Percentiles rank a stretch among this genome's conserved stretches.
Conservation (phyloP, 345 rosid genomes). For the Lagerstroemia speciosa region DNA sequence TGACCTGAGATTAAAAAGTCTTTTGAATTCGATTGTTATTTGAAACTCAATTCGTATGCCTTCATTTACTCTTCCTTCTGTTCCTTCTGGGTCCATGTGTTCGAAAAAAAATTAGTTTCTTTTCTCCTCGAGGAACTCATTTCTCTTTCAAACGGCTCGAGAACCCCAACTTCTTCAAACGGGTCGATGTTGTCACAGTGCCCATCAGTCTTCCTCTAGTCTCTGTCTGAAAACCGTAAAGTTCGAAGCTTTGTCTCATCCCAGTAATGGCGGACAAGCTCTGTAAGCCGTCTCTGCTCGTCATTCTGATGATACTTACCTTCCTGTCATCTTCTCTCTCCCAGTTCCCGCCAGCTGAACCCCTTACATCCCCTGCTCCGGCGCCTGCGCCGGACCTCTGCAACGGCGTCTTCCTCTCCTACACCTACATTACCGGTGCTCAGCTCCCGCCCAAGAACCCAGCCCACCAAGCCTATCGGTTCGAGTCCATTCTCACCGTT, state of each 20-base stretch:
- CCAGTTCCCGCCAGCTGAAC: constrained; percentile 1
- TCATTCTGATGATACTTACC: background rate
- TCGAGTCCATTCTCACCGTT: constrained; percentile 65
- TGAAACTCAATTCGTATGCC: no score
- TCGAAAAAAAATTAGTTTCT: background rate
- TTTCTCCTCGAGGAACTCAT: background rate
- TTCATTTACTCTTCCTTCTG: no score
- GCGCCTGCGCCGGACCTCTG: constrained; percentile 32
- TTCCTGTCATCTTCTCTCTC: background rate
- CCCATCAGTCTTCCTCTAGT: background rate
- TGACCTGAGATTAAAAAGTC: no score
- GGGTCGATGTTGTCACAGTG: background rate
- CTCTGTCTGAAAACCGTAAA: background rate
- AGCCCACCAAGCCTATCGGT: constrained; percentile 64
- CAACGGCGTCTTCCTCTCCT: constrained; percentile 62
- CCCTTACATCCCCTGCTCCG: constrained; percentile 25
- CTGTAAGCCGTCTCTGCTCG: background rate
- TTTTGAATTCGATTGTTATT: no score
- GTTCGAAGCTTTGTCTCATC: background rate
- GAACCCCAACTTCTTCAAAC: background rate
- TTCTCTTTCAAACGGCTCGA: no score
- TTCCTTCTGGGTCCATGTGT: no score
- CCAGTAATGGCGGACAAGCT: background rate
- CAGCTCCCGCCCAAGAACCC: constrained; percentile 51
- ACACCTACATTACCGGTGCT: constrained; percentile 37